These are phyloP conservation scores for Amauroascus verrucosus DNA, from an alignment of 2,329 filamentous ascomycete species.

Conservation along the genomic window DNA sequence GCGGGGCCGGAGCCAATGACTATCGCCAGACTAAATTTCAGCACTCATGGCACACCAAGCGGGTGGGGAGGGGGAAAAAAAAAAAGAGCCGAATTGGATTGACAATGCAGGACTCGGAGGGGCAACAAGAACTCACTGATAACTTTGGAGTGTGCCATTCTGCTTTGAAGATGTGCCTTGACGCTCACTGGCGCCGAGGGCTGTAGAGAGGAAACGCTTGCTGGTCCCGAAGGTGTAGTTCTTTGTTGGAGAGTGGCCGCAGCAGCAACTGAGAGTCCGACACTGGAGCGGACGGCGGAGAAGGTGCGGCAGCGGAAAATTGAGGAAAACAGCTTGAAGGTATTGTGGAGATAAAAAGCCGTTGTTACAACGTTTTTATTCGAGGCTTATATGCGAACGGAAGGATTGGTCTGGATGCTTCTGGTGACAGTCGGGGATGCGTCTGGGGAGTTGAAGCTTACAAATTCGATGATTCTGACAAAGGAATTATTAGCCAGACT, in stretches of 20 bases:
- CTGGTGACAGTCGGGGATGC: background rate
- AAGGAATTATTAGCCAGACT: background rate
- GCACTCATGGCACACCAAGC: conserved; percentile 17
- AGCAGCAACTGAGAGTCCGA: conserved; percentile 61
- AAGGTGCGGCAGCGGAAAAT: conserved; percentile 56
- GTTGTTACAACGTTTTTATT: conserved; percentile 11
- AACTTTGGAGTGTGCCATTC: conserved; percentile 84
- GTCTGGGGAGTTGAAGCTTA: conserved; percentile 5
- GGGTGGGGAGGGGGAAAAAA: conserved; percentile 6
- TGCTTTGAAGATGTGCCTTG: conserved; percentile 30
- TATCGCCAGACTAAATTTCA: conserved; percentile 22
- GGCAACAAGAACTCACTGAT: conserved; percentile 73
- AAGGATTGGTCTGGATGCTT: background rate
- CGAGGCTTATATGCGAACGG: conserved; percentile 1
- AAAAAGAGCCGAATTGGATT: too few species aligned
- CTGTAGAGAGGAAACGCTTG: conserved; percentile 25
- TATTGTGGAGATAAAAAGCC: conserved; percentile 19
- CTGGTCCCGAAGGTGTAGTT: conserved; percentile 30
- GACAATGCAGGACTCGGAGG: too few species aligned
- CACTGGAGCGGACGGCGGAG: conserved; percentile 58
- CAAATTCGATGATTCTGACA: conserved; percentile 1
- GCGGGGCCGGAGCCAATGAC: conserved; percentile 91
- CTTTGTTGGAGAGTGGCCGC: conserved; percentile 59
- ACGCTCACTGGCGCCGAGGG: conserved; percentile 33
- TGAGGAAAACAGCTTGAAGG: conserved; percentile 89